Evolutionary conservation across 192 early-diverging fungal genomes (phyloP).

Genomic region (Coemansia sp.): DNA sequence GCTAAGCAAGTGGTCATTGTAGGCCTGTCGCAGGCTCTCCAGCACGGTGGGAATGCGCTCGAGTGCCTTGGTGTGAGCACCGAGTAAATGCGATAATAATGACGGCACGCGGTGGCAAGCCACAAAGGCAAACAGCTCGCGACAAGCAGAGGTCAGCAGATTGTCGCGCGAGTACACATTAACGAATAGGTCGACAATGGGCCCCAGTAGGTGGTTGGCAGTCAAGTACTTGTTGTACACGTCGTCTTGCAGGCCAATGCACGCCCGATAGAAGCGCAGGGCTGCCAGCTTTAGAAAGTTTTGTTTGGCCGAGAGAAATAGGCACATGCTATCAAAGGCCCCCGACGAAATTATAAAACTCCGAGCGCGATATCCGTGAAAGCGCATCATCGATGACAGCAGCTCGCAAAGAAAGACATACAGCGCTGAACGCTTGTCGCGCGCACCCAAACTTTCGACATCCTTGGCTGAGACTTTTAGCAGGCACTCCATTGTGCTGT

Average conservation of each 20-base stretch:
- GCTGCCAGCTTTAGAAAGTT: slow-evolving; percentile 75
- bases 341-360: slow-evolving; percentile 69
- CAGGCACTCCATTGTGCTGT: slow-evolving; percentile 65
- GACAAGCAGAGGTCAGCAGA: slow-evolving; percentile 83
- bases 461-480: slow-evolving; percentile 45
- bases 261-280: slow-evolving; percentile 73
- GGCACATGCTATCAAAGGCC: slow-evolving; percentile 59
- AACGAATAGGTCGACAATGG: slow-evolving; percentile 63
- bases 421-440: slow-evolving; percentile 3
- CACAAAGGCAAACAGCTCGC: slow-evolving; percentile 86
- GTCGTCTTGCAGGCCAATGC: slow-evolving; percentile 78
- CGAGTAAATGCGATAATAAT: slow-evolving; percentile 67
- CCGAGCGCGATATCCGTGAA: slow-evolving; percentile 76
- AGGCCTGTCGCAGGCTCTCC: slow-evolving; percentile 27
- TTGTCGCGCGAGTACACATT: slow-evolving; percentile 73
- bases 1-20: slow-evolving; percentile 24
- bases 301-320: slow-evolving; percentile 68
- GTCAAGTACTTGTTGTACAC: slow-evolving; percentile 78
- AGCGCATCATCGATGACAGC: slow-evolving; percentile 67
- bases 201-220: slow-evolving; percentile 69
- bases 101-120: slow-evolving; percentile 65
- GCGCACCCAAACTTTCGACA: slow-evolving; percentile 17
- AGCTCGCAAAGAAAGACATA: slow-evolving; percentile 66
- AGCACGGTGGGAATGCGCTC: slow-evolving; percentile 14
- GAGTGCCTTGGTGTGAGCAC: slow-evolving; percentile 27